A percentile compares a stretch with the other conserved stretches of the same genome.
Evolutionary conservation across 192 early-diverging fungal species (phyloP).

Genomic region (Entophlyctis luteolus): DNA sequence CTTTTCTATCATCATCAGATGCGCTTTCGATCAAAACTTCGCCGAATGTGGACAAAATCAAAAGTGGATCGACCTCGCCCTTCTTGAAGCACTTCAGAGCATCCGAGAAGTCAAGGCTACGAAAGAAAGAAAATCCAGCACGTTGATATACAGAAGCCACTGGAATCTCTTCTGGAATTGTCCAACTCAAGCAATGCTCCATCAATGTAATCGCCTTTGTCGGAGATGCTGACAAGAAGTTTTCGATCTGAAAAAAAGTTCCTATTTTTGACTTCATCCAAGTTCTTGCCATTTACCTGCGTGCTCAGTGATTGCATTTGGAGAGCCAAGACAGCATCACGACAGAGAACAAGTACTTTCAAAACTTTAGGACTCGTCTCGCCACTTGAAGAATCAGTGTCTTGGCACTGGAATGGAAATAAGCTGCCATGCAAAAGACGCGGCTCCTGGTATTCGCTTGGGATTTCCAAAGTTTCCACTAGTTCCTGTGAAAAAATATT

Average conservation of each 20-base stretch:
- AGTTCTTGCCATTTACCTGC: constrained; percentile 50
- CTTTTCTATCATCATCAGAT: not conserved
- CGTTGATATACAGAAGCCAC: constrained; percentile 49
- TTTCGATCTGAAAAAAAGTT: not conserved
- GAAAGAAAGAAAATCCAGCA: constrained; percentile 60
- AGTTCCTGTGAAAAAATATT: constrained; percentile 63
- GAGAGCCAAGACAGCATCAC: constrained; percentile 58
- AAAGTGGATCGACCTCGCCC: constrained; percentile 60
- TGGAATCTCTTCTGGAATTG: not conserved
- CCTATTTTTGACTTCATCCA: not conserved
- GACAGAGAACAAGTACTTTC: constrained; percentile 52
- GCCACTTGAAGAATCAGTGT: no score
- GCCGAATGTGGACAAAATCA: constrained; percentile 40
- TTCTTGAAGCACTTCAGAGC: constrained; percentile 58
- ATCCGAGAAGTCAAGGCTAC: constrained; percentile 64
- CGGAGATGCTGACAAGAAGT: not conserved
- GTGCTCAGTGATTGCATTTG: constrained; percentile 53
- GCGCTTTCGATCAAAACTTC: constrained; percentile 11
- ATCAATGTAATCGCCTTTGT: not conserved
- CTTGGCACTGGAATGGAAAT: no score
- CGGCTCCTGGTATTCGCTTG: constrained; percentile 15
- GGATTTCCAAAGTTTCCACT: constrained; percentile 49
- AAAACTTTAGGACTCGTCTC: no score
- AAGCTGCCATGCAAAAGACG: constrained; percentile 37
- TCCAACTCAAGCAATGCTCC: not conserved